A percentile compares a stretch with the other conserved stretches of the same genome.
These are phyloP conservation scores for Dictyostelium purpureum DNA, from an alignment of 78 protist genomes.

Conservation along the genomic window DNA sequence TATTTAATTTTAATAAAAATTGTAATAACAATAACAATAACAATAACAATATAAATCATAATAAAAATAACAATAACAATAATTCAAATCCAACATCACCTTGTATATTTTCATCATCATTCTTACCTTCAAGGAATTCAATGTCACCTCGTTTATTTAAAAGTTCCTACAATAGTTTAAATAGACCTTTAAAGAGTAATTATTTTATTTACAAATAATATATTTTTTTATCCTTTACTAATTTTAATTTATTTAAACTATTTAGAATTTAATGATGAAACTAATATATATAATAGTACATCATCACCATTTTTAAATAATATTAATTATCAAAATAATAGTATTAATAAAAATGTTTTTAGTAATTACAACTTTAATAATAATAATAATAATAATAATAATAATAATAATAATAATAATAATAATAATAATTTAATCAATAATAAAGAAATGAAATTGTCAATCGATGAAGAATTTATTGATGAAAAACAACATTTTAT, in stretches of 20 bases:
- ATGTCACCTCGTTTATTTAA: neutral
- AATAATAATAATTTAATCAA: neutral
- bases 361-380: neutral
- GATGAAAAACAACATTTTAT: neutral
- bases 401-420: neutral
- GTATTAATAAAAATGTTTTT: neutral
- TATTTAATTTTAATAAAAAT: neutral
- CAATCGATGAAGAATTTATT: neutral
- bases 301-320: neutral
- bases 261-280: neutral
- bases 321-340: neutral
- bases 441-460: slow-evolving; percentile 7
- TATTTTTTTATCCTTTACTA: neutral
- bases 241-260: neutral
- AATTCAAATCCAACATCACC: neutral
- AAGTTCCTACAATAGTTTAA: neutral
- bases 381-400: neutral
- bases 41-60: neutral
- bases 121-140: neutral
- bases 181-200: slow-evolving; percentile 4
- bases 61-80: neutral
- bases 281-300: too few relatives aligned
- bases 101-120: slow-evolving; percentile 7
- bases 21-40: neutral
- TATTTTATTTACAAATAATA: neutral